Evolutionary conservation across 2,329 filamentous ascomycete species (phyloP), one percentile per base, ranked within the genome.

Genomic region (Allantophomopsis lycopodina): DNA sequence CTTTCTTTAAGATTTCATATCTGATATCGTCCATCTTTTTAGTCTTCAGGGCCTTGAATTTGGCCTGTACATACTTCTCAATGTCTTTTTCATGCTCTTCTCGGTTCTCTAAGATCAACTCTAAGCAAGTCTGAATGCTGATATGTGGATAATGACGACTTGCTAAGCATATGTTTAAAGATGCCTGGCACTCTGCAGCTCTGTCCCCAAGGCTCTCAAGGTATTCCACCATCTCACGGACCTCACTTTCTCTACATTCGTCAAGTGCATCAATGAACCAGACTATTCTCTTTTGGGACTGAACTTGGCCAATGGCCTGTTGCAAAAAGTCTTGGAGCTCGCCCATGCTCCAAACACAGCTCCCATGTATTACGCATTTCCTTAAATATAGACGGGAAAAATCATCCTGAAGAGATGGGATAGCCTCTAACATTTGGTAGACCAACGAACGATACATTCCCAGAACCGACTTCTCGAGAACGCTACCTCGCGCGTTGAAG

Each of bases 371-470:
- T 21, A 8, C 20, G 8, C 5, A 21, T 8, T 21, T 21, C 8
- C 20, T 21, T 8, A 21, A 21, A 8, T 21, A 21, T 21, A 21
- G 5, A 21, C 20, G 5, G 5, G 8, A 8, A 21, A 21, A 21
- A 8, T 21, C 20, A 21, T 21, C 20, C 8, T 21, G 20, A 21
- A 21, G 20, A 21, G 20, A 21, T 56, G 54, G 54, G 54, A 38
- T 38, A 33, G 54, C 40, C 35, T 55, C 31, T 55, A 55, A 40
- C 49, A 55, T 38, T 13, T 36, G 34, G 41, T 61, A 46, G 11
- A 62, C 40, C 2, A 63, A 39, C 2, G 59, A 53, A 10, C 58
- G 52, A 38, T 56, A 57, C 42, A 63, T 50, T 12, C 60, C 61
- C 1, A 57, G 23, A 1, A 44, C 49, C 0, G 49, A 48, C 38